phyloP scores from a whole-genome alignment of 768 basidiomycete species.

The Rickenella mellea region DNA sequence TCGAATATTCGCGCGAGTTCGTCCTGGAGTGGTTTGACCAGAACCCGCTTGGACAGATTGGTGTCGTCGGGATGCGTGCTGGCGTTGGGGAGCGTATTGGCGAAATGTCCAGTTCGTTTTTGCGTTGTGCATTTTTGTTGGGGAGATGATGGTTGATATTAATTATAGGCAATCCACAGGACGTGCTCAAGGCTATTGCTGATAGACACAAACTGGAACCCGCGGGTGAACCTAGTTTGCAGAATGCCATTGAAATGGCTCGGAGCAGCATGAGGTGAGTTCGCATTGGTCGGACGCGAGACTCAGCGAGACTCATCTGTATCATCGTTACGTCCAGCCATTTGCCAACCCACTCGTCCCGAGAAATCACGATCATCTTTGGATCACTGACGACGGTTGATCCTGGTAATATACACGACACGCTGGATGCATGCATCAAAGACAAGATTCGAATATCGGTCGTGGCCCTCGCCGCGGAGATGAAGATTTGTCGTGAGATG shows the following conservation, averaged over 20 bases:
- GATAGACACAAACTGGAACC: conserved; percentile 88
- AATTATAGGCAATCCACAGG: conserved; percentile 81
- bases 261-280: conserved; percentile 81
- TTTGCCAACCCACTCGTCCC: conserved; percentile 93
- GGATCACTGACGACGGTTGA: conserved; percentile 96
- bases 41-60: conserved; percentile 96
- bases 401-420: conserved; percentile 93
- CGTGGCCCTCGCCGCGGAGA: conserved; percentile 92
- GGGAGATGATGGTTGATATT: conserved; percentile 3
- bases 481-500: conserved; percentile 93
- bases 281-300: background rate
- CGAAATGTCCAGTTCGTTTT: conserved; percentile 77
- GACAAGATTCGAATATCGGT: conserved; percentile 86
- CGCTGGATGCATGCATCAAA: conserved; percentile 74
- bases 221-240: conserved; percentile 86
- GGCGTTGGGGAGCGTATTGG: conserved; percentile 86
- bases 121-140: conserved; percentile 1
- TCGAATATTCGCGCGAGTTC: conserved; percentile 88
- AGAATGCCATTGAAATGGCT: conserved; percentile 98
- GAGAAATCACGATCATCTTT: conserved; percentile 89
- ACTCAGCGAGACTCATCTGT: background rate
- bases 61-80: conserved; percentile 85
- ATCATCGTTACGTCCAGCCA: conserved; percentile 45
- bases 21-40: conserved; percentile 98
- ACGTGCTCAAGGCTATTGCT: conserved; percentile 78